Conservation (phyloP, 1,139 yeast species). For the Protomyces arabidopsidicola region DNA sequence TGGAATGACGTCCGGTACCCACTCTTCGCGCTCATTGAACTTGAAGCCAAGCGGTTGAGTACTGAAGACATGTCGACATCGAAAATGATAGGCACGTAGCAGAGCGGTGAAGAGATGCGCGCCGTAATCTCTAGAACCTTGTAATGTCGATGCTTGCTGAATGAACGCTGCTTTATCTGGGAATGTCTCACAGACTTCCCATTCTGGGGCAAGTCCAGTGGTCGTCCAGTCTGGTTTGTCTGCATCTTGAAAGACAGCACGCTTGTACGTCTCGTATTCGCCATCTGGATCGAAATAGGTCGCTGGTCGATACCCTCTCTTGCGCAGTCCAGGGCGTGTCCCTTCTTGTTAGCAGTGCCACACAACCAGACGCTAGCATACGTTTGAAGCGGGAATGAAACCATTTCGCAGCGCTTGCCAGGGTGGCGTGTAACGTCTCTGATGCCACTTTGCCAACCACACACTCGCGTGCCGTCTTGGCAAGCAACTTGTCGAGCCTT, state of each 20-base stretch:
- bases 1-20: not conserved
- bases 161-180: conserved; percentile 43
- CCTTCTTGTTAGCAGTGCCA: not conserved
- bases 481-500: conserved; percentile 3
- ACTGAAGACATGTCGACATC: conserved; percentile 71
- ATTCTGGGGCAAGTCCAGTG: conserved; percentile 30
- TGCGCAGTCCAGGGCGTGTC: conserved; percentile 28
- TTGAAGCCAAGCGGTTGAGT: conserved; percentile 88
- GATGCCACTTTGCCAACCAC: not conserved
- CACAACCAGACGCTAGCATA: too few species aligned
- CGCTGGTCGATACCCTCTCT: conserved; percentile 18
- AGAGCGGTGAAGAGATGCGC: conserved; percentile 85
- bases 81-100: conserved; percentile 63
- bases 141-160: conserved; percentile 44
- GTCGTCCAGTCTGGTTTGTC: not conserved
- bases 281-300: conserved; percentile 8
- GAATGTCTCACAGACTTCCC: conserved; percentile 32
- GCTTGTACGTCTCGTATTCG: conserved; percentile 31
- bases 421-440: conserved; percentile 17
- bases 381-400: conserved; percentile 48
- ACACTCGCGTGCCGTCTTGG: not conserved
- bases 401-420: conserved; percentile 35
- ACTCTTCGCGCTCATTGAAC: conserved; percentile 36
- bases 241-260: not conserved
- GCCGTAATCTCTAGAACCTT: conserved; percentile 73